Evolutionary conservation across 75 land plant genomes (phyloP), one percentile per base, ranked within the genome.

Genomic region (Cupressus sempervirens): DNA sequence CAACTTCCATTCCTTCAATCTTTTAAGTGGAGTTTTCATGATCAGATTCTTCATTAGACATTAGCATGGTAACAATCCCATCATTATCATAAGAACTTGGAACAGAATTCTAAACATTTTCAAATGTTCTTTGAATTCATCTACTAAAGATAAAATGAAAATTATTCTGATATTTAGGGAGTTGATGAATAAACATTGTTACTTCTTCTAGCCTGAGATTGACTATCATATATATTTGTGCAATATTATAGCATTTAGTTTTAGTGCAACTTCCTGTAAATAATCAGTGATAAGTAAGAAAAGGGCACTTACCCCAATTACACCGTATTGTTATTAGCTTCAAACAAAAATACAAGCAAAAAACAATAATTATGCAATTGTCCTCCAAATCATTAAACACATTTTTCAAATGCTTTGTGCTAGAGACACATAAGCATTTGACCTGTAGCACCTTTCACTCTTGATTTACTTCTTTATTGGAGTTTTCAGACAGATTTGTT

Each of bases 1-100:
- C 92, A 41, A 93, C 89, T 76, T 91, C 91, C 93, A 94, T 87
- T 12, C 93, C 94, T 86, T 89, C 88, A 74, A 95, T 92, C 97
- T 95, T 84, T 7, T 45, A 43, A 12, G n/a, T 50, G 45, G 11
- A 45, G 0, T 45, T 11, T 79, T 45, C 81, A 30, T 2, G 4
- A 30, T 79, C 30, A 79, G 30, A 45, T 45, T 79, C 45, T n/a
- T 11, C 13, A 10, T 26, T 9, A 79, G 9, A 26, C 11, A 79
- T 83, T 26, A 56, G 77, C 40, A 76, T 16, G 23, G 3, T 35
- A 7, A 84, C 16, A 56, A 29, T 18, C 3, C 41, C 41, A 40
- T 76, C 36, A 75, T 41, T 36, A 23, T 36, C 15, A 41, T 23
- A 75, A 75, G 77, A 75, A 75, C 77, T 75, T 75, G 77, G 18